Percentiles rank a stretch among this genome's conserved stretches.
Evolutionary conservation across 2,329 filamentous ascomycete genomes (phyloP).

Genomic region (Fusarium decemcellulare): DNA sequence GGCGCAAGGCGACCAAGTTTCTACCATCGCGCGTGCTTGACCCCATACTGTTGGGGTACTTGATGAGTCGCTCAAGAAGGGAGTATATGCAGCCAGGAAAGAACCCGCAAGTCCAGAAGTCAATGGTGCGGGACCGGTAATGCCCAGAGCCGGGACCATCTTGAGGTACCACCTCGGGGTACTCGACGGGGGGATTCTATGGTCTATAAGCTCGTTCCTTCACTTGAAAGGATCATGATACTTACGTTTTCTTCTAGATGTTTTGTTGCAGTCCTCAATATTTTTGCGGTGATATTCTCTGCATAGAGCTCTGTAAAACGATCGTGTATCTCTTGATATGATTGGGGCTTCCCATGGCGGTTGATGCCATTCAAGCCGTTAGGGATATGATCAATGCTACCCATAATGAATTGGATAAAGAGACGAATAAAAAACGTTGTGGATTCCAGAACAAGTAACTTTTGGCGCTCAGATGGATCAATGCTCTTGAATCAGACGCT

Average conservation of each 20-base stretch:
- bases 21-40: background rate
- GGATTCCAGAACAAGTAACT: no score
- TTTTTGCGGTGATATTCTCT: background rate
- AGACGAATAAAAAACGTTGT: no score
- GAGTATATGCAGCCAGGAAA: conserved; percentile 55
- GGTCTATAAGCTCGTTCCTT: background rate
- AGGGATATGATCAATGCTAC: background rate
- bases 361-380: background rate
- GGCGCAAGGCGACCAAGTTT: background rate
- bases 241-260: conserved; percentile 2
- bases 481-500: no score
- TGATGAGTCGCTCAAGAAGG: conserved; percentile 51
- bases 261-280: background rate
- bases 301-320: background rate
- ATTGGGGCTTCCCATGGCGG: background rate
- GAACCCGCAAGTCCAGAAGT: conserved; percentile 60
- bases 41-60: conserved; percentile 42
- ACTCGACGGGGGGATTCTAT: conserved; percentile 6
- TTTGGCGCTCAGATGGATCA: no score
- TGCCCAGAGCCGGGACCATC: conserved; percentile 41
- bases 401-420: background rate
- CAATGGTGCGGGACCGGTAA: conserved; percentile 49
- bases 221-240: background rate
- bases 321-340: background rate
- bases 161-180: conserved; percentile 51